A percentile compares a stretch with the other conserved stretches of the same genome.
phyloP scores from a whole-genome alignment of 164 flowering plant species.

The Chimonanthus praecox region DNA sequence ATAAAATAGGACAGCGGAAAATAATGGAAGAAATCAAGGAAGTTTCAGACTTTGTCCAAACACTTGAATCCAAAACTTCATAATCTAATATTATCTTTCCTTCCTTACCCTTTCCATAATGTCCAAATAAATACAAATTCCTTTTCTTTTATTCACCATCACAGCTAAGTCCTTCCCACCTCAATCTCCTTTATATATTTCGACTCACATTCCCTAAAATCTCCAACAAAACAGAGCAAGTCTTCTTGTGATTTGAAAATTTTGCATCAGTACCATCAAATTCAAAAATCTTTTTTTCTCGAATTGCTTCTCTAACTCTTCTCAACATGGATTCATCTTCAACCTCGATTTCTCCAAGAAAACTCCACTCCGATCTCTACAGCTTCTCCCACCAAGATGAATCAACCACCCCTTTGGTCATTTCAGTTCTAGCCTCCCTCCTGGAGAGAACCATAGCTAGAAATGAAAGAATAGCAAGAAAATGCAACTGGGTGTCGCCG shows the following conservation, averaged over 20 bases:
- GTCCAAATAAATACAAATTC: not conserved
- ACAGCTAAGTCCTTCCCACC: slow-evolving; percentile 1
- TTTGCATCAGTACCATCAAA: not conserved
- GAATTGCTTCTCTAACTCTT: not conserved
- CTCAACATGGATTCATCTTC: slow-evolving; percentile 12
- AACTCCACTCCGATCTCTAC: slow-evolving; percentile 65
- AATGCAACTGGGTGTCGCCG: slow-evolving; percentile 23
- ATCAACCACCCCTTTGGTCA: slow-evolving; percentile 55
- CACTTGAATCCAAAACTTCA: not conserved
- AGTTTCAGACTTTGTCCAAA: not conserved
- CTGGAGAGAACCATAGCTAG: slow-evolving; percentile 72
- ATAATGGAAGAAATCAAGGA: not conserved
- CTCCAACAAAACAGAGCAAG: not conserved
- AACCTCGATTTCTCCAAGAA: slow-evolving; percentile 61
- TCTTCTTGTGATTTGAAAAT: not conserved
- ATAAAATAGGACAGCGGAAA: not conserved
- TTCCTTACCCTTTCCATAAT: slow-evolving; percentile 9
- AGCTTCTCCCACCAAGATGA: slow-evolving; percentile 43
- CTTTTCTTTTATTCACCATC: slow-evolving; percentile 3
- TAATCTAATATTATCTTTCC: not conserved
- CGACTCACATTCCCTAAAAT: not conserved
- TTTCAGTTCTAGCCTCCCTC: slow-evolving; percentile 83
- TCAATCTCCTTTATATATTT: not conserved
- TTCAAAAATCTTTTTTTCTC: not conserved
- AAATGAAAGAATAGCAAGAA: slow-evolving; percentile 47